A percentile compares a stretch with the other conserved stretches of the same genome.
These are phyloP conservation scores for Malus hybrid DNA, from an alignment of 331 rosid genomes.

Conservation along the genomic window DNA sequence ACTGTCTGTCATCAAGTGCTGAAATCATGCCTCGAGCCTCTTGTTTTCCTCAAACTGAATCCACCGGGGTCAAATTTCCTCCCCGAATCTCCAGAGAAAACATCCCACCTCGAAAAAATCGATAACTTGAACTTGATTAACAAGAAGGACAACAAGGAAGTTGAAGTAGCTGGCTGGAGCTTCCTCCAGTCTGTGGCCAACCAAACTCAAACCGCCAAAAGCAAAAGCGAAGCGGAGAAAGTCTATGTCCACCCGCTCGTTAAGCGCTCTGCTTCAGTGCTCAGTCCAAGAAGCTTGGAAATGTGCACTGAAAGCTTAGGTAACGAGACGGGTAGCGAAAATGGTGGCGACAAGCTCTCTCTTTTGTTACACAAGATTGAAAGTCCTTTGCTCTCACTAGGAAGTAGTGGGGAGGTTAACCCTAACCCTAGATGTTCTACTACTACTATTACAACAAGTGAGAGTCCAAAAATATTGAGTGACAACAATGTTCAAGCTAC, in stretches of 20 bases:
- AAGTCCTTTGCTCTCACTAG: constrained; percentile 19
- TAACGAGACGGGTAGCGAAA: constrained; percentile 73
- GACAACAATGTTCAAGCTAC: neutral
- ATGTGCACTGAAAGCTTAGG: constrained; percentile 85
- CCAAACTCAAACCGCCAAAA: constrained; percentile 10
- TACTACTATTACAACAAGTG: neutral
- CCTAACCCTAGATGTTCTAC: neutral
- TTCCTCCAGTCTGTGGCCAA: constrained; percentile 38
- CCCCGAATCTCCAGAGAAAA: neutral
- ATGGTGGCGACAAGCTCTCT: constrained; percentile 15
- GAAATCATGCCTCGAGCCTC: constrained; percentile 43
- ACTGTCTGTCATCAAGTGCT: constrained; percentile 37
- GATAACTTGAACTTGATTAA: neutral
- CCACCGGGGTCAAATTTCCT: constrained; percentile 13
- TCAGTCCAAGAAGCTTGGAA: constrained; percentile 58
- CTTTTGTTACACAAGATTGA: constrained; percentile 10
- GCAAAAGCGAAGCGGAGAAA: constrained; percentile 11
- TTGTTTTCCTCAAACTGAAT: constrained; percentile 30
- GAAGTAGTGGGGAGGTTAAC: neutral
- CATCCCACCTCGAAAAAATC: neutral
- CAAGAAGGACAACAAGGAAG: neutral
- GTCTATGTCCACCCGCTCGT: constrained; percentile 51
- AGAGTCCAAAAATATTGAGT: neutral
- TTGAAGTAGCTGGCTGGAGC: constrained; percentile 33
- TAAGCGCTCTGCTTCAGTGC: constrained; percentile 35